A percentile compares a stretch with the other conserved stretches of the same genome.
phyloP scores from a whole-genome alignment of 805 yeast species.

The Yarrowia sp. region DNA sequence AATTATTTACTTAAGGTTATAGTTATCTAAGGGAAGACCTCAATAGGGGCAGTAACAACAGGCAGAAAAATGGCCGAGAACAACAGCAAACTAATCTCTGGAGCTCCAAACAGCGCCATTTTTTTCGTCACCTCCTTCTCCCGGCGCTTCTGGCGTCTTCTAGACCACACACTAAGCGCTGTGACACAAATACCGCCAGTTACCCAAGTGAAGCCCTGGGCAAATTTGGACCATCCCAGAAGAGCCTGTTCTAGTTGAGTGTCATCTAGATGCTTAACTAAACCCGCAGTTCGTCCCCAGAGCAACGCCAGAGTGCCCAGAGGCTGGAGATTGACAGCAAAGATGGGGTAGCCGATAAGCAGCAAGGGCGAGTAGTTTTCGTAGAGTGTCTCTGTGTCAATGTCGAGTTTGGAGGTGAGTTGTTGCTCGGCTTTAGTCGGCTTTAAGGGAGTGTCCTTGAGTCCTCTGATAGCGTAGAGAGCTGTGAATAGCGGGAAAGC shows the following conservation, averaged over 20 bases:
- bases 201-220: background rate
- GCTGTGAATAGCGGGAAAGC: constrained; percentile 2
- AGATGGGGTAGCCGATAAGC: constrained; percentile 8
- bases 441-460: background rate
- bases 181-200: background rate
- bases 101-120: background rate
- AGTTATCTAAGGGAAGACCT: background rate
- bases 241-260: background rate
- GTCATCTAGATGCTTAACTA: background rate
- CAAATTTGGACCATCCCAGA: background rate
- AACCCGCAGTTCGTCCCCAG: background rate
- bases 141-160: background rate
- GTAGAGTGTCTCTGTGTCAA: background rate
- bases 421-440: background rate
- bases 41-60: background rate
- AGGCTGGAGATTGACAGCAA: background rate
- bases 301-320: constrained; percentile 1
- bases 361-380: constrained; percentile 3
- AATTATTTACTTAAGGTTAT: background rate
- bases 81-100: background rate
- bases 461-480: background rate
- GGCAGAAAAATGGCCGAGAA: background rate
- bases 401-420: background rate
- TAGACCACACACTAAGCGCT: background rate
- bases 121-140: background rate